These are phyloP conservation scores for Talaromyces sp. DNA, from an alignment of 2,329 filamentous ascomycete species.

Conservation along the genomic window DNA sequence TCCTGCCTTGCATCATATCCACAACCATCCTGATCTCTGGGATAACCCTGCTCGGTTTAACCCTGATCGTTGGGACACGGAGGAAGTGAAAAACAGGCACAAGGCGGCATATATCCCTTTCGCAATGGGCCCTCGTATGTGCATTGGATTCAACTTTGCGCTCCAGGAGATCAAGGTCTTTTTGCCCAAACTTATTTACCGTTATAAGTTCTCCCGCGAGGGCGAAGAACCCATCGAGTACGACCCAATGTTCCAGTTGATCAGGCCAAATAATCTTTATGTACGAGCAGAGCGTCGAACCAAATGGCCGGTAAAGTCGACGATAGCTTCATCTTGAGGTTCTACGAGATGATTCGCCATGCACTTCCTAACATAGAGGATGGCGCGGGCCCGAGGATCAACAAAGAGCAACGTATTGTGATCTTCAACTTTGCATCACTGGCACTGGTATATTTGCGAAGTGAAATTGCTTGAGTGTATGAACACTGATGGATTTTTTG, in stretches of 20 bases:
- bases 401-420: too few species aligned
- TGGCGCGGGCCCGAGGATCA: too few species aligned
- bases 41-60: conserved; percentile 57
- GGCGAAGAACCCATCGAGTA: conserved; percentile 54
- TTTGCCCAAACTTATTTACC: conserved; percentile 55
- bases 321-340: too few species aligned
- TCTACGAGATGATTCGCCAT: too few species aligned
- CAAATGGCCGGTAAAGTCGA: conserved; percentile 43
- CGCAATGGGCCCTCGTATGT: conserved; percentile 55
- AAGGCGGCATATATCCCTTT: conserved; percentile 58
- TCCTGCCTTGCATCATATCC: conserved; percentile 46
- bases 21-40: conserved; percentile 56
- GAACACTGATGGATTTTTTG: too few species aligned
- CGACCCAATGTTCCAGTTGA: conserved; percentile 59
- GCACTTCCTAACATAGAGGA: too few species aligned
- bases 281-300: conserved; percentile 49
- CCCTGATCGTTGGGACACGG: conserved; percentile 58
- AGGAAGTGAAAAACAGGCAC: conserved; percentile 52
- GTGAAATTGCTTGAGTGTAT: too few species aligned
- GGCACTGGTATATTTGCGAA: too few species aligned
- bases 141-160: conserved; percentile 64
- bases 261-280: conserved; percentile 55
- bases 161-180: conserved; percentile 58
- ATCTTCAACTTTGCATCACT: too few species aligned
- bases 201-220: conserved; percentile 55